These are phyloP conservation scores for Aspergillus glaucus DNA, from an alignment of 2,329 filamentous ascomycete genomes.

Conservation along the genomic window DNA sequence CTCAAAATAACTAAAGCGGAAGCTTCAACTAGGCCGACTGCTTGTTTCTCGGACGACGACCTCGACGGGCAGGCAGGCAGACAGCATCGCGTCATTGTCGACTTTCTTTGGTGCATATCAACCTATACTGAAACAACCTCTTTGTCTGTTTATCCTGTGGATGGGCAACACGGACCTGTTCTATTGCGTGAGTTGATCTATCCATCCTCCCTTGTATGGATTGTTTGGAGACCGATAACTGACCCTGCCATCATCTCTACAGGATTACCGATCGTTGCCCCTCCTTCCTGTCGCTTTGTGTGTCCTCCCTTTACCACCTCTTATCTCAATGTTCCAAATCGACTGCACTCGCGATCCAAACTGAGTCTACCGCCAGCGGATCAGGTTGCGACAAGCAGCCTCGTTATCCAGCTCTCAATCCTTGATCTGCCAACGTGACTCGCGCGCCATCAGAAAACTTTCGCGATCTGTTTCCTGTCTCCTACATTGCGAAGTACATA, in stretches of 20 bases:
- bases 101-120: constrained; percentile 12
- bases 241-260: neutral
- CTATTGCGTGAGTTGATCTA: constrained; percentile 21
- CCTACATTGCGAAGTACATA: neutral
- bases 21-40: constrained; percentile 16
- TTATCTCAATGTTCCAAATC: too few relatives aligned
- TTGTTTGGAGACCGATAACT: neutral
- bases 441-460: neutral
- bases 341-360: neutral
- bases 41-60: constrained; percentile 33
- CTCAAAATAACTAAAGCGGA: constrained; percentile 17
- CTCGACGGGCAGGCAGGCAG: constrained; percentile 11
- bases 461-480: neutral
- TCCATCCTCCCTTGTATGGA: neutral
- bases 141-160: constrained; percentile 10
- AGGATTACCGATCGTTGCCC: too few relatives aligned
- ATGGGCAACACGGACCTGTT: constrained; percentile 17
- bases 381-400: neutral
- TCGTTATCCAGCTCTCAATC: neutral
- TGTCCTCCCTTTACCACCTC: too few relatives aligned
- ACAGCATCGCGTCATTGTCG: constrained; percentile 16
- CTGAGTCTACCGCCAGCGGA: neutral
- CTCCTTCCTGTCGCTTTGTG: too few relatives aligned
- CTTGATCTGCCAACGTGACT: neutral
- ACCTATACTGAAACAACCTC: constrained; percentile 9